Base-by-base conservation (phyloP, 768 basidiomycete species). In the Panaeolus cyanescens region DNA sequence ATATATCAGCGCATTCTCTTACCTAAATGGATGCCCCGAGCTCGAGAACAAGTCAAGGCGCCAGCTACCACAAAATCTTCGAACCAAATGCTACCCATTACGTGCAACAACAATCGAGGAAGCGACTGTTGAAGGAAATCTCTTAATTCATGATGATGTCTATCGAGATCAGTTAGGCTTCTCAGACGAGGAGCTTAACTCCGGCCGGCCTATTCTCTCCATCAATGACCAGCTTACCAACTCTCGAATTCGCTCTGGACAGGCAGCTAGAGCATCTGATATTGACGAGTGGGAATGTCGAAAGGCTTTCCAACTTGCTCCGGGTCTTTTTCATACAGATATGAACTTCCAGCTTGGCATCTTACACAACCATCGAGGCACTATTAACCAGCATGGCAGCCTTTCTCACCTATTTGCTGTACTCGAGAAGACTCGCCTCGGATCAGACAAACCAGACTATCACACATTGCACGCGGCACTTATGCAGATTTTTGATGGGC, bases 311-410 rank as follows among this genome's bases (percentile, higher is more conserved):
- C 70, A 72, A 50, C 67, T 76, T 20, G 73, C 60, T 0, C 68
- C 71, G 28, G 75, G 75, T 0, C 55, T 72, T 0, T 79, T 80
- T 56, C 75, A 79, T 53, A 64, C 74, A 0, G 45, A 62, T 15
- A 67, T 76, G 62, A 79, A 76, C 36, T 64, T 77, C 1, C 61
- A 71, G 20, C 72, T 71, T 68, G 67, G 59, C 0, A 32, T 75
- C 15, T 58, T 72, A 0, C 54, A 68, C 15, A 36, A 56, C 1
- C 72, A 77, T 57, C 59, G 53, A 15, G 53, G 20, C 6, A 30
- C 25, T 8, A 1, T 54, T 15, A 5, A 10, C 5, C 8, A 30
- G 5, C 13, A 67, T 31, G 73, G 74, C 1, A 69, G 65, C 6
- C 62, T 75, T 5, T 57, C 67, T 0, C 67, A 69, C 25, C 19